Evolutionary conservation across 148 eudicot genomes (phyloP).

Genomic region (Dysphania ambrosioides): DNA sequence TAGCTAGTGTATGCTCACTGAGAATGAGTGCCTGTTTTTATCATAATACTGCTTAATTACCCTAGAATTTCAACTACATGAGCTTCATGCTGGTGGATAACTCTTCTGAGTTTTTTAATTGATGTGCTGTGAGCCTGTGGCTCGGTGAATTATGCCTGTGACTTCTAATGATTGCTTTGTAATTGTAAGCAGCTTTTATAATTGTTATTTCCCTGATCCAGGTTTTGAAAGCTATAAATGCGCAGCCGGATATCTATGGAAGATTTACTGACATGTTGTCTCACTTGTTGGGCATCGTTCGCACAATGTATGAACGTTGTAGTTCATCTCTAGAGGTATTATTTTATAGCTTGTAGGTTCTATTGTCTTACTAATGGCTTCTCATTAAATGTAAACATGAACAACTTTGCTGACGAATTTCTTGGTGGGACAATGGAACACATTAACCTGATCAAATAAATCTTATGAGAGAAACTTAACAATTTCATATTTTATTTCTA

Average conservation of each 20-base stretch:
- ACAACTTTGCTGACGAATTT: not conserved
- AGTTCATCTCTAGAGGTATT: slow-evolving; percentile 77
- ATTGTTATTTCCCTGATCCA: slow-evolving; percentile 24
- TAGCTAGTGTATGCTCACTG: not conserved
- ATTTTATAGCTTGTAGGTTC: not conserved
- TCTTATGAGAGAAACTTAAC: not conserved
- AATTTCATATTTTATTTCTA: not conserved
- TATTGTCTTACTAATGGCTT: not conserved
- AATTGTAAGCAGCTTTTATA: slow-evolving; percentile 1
- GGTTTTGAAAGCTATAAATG: slow-evolving; percentile 69
- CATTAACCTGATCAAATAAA: not conserved
- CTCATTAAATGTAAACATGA: not conserved
- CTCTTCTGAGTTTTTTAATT: not conserved
- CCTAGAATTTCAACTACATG: not conserved
- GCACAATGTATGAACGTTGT: slow-evolving; percentile 86
- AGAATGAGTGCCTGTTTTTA: not conserved
- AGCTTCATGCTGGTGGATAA: not conserved
- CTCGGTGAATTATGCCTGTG: not conserved
- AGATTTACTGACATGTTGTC: slow-evolving; percentile 49
- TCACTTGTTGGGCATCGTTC: slow-evolving; percentile 71
- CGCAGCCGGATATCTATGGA: slow-evolving; percentile 65
- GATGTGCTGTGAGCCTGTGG: not conserved
- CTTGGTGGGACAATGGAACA: not conserved
- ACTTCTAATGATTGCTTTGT: not conserved
- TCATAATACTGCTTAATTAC: slow-evolving; percentile 5